Evolutionary conservation across 768 basidiomycete species (phyloP).

Genomic region (Trichaptum fuscoviolaceum): DNA sequence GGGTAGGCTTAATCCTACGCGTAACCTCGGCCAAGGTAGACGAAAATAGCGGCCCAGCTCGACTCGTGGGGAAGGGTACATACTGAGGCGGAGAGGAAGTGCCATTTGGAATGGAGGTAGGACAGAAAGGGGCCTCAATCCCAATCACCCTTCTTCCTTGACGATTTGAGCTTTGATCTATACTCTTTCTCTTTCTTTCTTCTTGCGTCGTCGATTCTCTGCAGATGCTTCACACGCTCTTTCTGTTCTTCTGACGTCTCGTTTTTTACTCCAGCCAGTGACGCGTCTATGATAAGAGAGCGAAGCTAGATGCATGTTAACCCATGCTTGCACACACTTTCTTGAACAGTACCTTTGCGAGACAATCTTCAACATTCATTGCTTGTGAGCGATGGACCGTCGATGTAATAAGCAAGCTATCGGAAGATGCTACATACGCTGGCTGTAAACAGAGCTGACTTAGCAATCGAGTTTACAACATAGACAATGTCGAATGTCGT

Average conservation of each 20-base stretch:
- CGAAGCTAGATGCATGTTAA: constrained; percentile 40
- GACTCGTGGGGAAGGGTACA: not conserved
- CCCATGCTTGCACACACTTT: not conserved
- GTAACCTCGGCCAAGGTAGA: not conserved
- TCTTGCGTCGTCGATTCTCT: constrained; percentile 41
- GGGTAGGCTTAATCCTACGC: not conserved
- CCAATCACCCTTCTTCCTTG: constrained; percentile 25
- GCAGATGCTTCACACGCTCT: constrained; percentile 43
- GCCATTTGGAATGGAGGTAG: constrained; percentile 19
- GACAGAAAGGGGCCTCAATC: constrained; percentile 12
- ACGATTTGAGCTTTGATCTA: constrained; percentile 45
- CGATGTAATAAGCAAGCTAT: constrained; percentile 66
- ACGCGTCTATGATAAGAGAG: constrained; percentile 40
- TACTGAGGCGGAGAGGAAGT: not conserved
- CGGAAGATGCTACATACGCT: constrained; percentile 60
- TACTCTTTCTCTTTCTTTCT: constrained; percentile 47
- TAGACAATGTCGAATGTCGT: not conserved
- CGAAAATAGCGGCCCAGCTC: not conserved
- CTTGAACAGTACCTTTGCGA: constrained; percentile 48
- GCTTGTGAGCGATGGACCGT: constrained; percentile 70
- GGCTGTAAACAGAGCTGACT: constrained; percentile 34
- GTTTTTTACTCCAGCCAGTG: constrained; percentile 42
- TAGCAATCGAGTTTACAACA: not conserved
- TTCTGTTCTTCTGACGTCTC: constrained; percentile 52
- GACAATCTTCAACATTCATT: constrained; percentile 68